These are phyloP conservation scores for Rhodamnia rubescens DNA, from an alignment of 345 rosid species.

Conservation along the genomic window DNA sequence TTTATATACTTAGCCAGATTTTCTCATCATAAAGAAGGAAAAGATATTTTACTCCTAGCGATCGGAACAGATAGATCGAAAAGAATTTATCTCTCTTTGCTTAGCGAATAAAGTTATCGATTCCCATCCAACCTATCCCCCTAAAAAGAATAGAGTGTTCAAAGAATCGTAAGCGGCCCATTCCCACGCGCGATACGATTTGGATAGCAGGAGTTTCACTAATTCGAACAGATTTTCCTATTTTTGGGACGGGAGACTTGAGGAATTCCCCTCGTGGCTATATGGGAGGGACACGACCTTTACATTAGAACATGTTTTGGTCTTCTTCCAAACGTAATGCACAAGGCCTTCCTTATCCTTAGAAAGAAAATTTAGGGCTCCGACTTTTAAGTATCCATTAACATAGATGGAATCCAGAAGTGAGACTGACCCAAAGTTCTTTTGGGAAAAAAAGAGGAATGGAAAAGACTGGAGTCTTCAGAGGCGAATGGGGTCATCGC, in stretches of 20 bases:
- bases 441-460: neutral
- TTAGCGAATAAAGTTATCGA: neutral
- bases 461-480: neutral
- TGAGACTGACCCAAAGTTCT: neutral
- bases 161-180: neutral
- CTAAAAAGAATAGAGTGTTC: neutral
- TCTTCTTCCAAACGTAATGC: neutral
- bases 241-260: too few species aligned
- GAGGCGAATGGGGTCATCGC: neutral
- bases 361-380: neutral
- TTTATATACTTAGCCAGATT: too few species aligned
- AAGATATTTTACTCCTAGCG: too few species aligned
- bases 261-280: too few species aligned
- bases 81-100: neutral
- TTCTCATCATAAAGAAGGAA: neutral
- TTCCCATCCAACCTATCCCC: neutral
- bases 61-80: neutral
- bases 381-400: neutral
- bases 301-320: too few species aligned
- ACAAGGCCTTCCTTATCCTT: neutral
- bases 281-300: too few species aligned
- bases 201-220: neutral
- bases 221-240: neutral
- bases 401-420: neutral
- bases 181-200: neutral